Evolutionary conservation across 2,329 filamentous ascomycete genomes (phyloP).

Genomic region (Colletotrichum neosansevieriae): DNA sequence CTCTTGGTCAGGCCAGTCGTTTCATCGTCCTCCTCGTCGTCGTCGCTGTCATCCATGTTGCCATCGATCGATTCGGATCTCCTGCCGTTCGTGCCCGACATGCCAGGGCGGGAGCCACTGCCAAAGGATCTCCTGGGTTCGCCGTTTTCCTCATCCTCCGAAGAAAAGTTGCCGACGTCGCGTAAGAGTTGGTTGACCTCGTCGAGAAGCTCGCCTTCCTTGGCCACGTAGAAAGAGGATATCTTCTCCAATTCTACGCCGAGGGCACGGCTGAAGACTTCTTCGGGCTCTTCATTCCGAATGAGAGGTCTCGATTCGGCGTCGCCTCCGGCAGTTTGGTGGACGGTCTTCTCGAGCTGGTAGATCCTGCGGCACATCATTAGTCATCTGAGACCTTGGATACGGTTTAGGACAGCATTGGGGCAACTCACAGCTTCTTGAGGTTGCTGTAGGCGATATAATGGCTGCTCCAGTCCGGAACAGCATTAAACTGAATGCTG

Average conservation of each 20-base stretch:
- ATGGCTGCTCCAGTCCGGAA: constrained; percentile 98
- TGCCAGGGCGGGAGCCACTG: constrained; percentile 42
- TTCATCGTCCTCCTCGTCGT: constrained; percentile 73
- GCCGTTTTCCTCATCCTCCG: constrained; percentile 51
- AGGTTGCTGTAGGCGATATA: constrained; percentile 99
- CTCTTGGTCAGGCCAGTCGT: constrained; percentile 65
- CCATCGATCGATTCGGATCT: constrained; percentile 63
- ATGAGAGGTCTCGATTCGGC: constrained; percentile 89
- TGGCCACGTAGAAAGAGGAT: constrained; percentile 87
- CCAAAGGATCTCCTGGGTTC: constrained; percentile 37
- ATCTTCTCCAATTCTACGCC: constrained; percentile 96
- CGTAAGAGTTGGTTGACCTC: constrained; percentile 82
- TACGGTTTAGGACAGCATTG: not conserved
- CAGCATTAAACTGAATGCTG: constrained; percentile 98
- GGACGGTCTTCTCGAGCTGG: constrained; percentile 86
- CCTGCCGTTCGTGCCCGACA: constrained; percentile 55
- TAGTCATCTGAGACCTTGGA: constrained; percentile 10
- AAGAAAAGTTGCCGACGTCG: constrained; percentile 77
- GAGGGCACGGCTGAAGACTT: constrained; percentile 83
- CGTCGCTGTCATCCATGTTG: constrained; percentile 72
- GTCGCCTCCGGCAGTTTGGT: constrained; percentile 75
- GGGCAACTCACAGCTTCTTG: constrained; percentile 86
- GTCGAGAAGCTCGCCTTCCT: constrained; percentile 87
- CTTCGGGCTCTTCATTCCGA: constrained; percentile 78
- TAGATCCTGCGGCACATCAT: constrained; percentile 77